These are phyloP conservation scores for Licmophora abbreviata DNA, from an alignment of 108 stramenopile species.

Conservation along the genomic window DNA sequence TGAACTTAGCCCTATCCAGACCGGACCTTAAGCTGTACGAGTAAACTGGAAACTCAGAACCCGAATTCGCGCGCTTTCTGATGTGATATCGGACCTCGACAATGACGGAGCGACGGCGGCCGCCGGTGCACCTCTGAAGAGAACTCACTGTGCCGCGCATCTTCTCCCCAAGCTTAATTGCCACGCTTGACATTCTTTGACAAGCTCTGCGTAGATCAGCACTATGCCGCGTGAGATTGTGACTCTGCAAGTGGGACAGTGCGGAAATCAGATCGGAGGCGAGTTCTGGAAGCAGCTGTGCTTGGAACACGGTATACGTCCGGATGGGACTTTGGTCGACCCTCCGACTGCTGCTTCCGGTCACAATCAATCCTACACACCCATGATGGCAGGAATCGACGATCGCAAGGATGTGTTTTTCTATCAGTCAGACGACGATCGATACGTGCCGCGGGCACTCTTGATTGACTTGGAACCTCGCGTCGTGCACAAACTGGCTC, in stretches of 20 bases:
- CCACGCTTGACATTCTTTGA: too few relatives aligned
- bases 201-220: too few relatives aligned
- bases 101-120: too few relatives aligned
- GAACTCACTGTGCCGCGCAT: too few relatives aligned
- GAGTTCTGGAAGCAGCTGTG: conserved; percentile 99
- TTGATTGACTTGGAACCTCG: conserved; percentile 98
- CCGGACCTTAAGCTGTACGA: too few relatives aligned
- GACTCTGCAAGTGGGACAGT: conserved; percentile 98
- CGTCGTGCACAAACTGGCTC: conserved; percentile 88
- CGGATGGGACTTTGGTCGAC: conserved; percentile 85
- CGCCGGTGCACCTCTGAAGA: too few relatives aligned
- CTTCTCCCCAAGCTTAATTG: too few relatives aligned
- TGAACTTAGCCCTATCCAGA: too few relatives aligned
- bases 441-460: conserved; percentile 90
- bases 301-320: conserved; percentile 95
- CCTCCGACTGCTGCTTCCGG: conserved; percentile 18
- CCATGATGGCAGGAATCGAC: conserved; percentile 37
- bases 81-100: too few relatives aligned
- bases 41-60: too few relatives aligned
- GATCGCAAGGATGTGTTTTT: conserved; percentile 99
- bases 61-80: too few relatives aligned
- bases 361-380: conserved; percentile 9
- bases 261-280: conserved; percentile 98
- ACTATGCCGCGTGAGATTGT: conserved; percentile 99
- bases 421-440: conserved; percentile 93